Conservation (phyloP, 768 basidiomycete species). For the Boletales sp. region DNA sequence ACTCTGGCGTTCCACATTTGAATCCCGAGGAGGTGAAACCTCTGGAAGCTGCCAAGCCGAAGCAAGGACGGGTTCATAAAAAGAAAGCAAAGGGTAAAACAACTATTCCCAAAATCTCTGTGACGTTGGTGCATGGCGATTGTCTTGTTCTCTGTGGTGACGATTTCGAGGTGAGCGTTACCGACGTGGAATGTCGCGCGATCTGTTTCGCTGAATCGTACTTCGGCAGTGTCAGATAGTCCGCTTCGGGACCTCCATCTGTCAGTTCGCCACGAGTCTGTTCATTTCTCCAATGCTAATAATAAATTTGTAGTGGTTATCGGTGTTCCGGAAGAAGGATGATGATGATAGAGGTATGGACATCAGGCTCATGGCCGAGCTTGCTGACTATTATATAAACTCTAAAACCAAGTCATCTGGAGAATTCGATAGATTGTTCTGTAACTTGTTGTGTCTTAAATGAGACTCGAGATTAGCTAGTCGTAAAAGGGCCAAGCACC, state of each 20-base stretch:
- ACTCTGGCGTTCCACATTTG: background rate
- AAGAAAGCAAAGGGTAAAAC: slow-evolving; percentile 19
- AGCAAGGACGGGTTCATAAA: slow-evolving; percentile 4
- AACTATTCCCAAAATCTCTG: slow-evolving; percentile 15
- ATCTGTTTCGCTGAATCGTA: background rate
- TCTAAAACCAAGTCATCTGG: too few relatives aligned
- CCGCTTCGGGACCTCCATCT: slow-evolving; percentile 28
- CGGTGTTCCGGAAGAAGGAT: slow-evolving; percentile 19
- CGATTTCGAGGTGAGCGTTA: slow-evolving; percentile 39
- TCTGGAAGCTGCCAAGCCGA: background rate
- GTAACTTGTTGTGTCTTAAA: too few relatives aligned
- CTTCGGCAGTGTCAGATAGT: slow-evolving; percentile 23
- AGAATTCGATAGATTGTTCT: too few relatives aligned
- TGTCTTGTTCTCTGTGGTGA: slow-evolving; percentile 34
- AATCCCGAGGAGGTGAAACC: background rate
- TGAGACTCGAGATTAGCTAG: too few relatives aligned
- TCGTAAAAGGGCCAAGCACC: too few relatives aligned
- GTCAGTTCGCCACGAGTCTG: slow-evolving; percentile 18
- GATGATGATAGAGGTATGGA: background rate
- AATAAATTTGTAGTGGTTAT: slow-evolving; percentile 24
- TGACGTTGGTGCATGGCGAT: slow-evolving; percentile 41
- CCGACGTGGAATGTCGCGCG: background rate
- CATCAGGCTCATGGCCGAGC: background rate
- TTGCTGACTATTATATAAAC: background rate
- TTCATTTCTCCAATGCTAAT: slow-evolving; percentile 6